Base-by-base conservation (phyloP, 768 basidiomycete genomes). In the Mycena galericulata region DNA sequence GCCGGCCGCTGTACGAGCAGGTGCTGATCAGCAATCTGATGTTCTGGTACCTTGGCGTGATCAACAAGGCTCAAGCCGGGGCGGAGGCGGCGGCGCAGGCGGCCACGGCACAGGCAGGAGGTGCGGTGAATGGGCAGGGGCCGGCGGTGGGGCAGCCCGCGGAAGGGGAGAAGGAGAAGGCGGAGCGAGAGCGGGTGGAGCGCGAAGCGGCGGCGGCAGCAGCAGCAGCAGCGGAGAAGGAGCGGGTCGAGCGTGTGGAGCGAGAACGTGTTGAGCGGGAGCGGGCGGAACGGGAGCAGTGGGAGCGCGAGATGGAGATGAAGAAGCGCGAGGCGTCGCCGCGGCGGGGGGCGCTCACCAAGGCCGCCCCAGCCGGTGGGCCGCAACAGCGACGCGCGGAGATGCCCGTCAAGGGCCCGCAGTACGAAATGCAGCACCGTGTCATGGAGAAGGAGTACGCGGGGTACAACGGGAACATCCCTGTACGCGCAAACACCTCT, bases 11-110 rank as follows among this genome's bases (percentile, higher is more conserved):
- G 20, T 99, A 98, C 75, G 98, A 99, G 83, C 98, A 99, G 79
- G 98, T 93, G 60, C 83, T 95, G 64, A 95, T 94, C 79, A 94
- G 92, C 76, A 96, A 96, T 77, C 83, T 96, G 74, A 98, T 97
- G 95, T 99, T 99, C 85, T 99, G 98, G 98, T 99, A 99, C 78
- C 87, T 99, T 40, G 95, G 97, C 15, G 91, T 98, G 72, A 99
- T 98, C 81, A 98, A 98, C 80, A 96, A 97, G 80, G 88, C 94
- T 22, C 92, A 91, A 17, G 79, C 83, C 4, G 76, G 82, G 15
- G 72, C 85, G 41, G 77, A 80, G 77, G 74, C 51, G 50, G 30
- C 62, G 80, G 88, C 94, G 22, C 90, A 90, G 17, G 78, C 83
- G 8, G 75, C 82, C 18, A 72, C 84, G 40, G 68, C 80, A 26